Evolutionary conservation across 768 basidiomycete species (phyloP).

Genomic region (Chalciporus pseudorubinellus): DNA sequence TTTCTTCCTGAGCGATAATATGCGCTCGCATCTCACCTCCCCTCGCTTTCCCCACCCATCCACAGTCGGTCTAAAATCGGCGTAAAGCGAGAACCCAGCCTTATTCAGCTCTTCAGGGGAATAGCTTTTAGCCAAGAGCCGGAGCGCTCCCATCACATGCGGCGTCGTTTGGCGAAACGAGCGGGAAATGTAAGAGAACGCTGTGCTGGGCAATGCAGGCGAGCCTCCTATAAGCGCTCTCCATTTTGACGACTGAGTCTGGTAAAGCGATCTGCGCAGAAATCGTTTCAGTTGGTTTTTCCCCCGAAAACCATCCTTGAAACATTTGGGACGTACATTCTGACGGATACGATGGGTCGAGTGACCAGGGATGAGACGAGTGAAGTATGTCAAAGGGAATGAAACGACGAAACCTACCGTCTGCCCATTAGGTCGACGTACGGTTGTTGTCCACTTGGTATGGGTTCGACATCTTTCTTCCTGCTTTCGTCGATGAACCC

Average conservation of each 20-base stretch:
- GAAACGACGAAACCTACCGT: constrained; percentile 39
- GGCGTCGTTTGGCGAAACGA: constrained; percentile 79
- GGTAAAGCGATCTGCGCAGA: constrained; percentile 68
- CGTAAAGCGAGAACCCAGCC: constrained; percentile 77
- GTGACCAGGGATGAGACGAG: background rate
- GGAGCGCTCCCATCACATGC: constrained; percentile 73
- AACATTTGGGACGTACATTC: constrained; percentile 37
- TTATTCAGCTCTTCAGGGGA: constrained; percentile 55
- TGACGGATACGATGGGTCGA: constrained; percentile 11
- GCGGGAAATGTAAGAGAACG: constrained; percentile 81
- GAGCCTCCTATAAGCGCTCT: constrained; percentile 73
- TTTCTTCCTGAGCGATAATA: constrained; percentile 57
- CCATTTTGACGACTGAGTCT: constrained; percentile 69
- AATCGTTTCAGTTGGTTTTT: constrained; percentile 5
- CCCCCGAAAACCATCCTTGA: background rate
- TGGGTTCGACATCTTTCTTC: constrained; percentile 54
- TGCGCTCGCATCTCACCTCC: constrained; percentile 64
- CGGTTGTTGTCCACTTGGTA: constrained; percentile 63
- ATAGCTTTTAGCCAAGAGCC: constrained; percentile 63
- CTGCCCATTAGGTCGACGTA: constrained; percentile 85
- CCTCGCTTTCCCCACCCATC: constrained; percentile 84
- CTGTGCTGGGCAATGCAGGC: constrained; percentile 67
- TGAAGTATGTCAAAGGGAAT: background rate
- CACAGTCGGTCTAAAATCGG: constrained; percentile 80
- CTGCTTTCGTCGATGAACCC: constrained; percentile 67